Evolutionary conservation across 306 rosid species (phyloP), one percentile per base, ranked within the genome.

Genomic region (Potentilla sterilis): DNA sequence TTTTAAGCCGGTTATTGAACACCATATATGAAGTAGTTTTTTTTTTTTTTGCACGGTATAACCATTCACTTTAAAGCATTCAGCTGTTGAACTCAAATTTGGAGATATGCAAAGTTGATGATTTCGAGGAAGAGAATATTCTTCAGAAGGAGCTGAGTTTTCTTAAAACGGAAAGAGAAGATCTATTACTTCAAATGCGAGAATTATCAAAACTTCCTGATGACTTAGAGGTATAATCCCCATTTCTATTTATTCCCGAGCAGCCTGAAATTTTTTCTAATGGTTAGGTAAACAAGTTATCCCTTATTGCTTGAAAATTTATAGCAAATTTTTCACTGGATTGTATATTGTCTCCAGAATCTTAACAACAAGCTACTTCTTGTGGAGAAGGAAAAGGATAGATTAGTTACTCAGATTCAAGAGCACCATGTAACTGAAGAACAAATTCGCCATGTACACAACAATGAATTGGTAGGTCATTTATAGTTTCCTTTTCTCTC

Each of bases 371-470:
- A 86, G 78, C 87, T 88, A 66, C 76, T 42, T 16, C 43, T 61
- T 77, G 78, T 85, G 82, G 71, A 83, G 32, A 76, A 76, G 71
- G 98, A 88, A 83, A 85, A 87, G 87, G 92, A 93, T 77, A 79
- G 69, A 37, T 74, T 89, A 77, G 59, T 46, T 72, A 73, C 73
- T 66, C 78, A 85, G 81, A 74, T 88, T 54, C 88, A 88, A 79
- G 87, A 88, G 75, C 86, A 79, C 77, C 78, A 77, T 80, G 81
- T 78, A 15, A 51, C 43, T 57, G 90, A 86, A 88, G 65, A 81
- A 72, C 91, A 86, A 68, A 52, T 52, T 64, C 77, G 76, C 28
- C 80, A 79, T 54, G 83, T 81, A 59, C 82, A 79, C 68, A 78
- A 79, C 79, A 77, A 82, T 61, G 86, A 78, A 57, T 76, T 82